These are phyloP conservation scores for Penstemon barbatus DNA, from an alignment of 257 asterid species.

Conservation along the genomic window DNA sequence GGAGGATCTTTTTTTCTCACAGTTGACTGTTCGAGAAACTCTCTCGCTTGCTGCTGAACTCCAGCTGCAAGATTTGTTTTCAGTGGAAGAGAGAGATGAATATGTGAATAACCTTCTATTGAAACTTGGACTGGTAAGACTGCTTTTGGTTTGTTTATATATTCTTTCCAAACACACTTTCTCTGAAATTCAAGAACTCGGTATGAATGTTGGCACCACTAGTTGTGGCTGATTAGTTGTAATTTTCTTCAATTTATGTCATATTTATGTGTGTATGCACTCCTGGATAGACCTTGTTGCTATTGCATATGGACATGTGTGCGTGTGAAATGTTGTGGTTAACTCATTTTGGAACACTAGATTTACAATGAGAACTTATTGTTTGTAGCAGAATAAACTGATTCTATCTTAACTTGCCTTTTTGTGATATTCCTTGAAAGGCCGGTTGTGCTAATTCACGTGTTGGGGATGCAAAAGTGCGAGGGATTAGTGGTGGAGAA, in stretches of 20 bases:
- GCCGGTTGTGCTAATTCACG: slow-evolving; percentile 92
- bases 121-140: slow-evolving; percentile 82
- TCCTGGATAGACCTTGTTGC: slow-evolving; percentile 12
- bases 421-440: slow-evolving; percentile 45
- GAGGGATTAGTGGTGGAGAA: slow-evolving; percentile 99
- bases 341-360: neutral
- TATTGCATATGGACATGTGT: neutral
- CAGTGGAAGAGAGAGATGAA: slow-evolving; percentile 76
- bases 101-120: slow-evolving; percentile 73
- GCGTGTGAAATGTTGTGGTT: neutral
- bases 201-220: neutral
- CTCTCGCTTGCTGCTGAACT: slow-evolving; percentile 92
- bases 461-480: slow-evolving; percentile 95
- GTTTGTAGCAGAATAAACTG: slow-evolving; percentile 21
- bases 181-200: slow-evolving; percentile 15
- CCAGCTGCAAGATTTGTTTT: slow-evolving; percentile 75
- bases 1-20: slow-evolving; percentile 97
- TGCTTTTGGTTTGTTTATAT: slow-evolving; percentile 20
- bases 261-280: neutral
- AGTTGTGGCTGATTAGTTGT: slow-evolving; percentile 9
- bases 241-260: neutral
- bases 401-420: slow-evolving; percentile 23
- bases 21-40: slow-evolving; percentile 97
- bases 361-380: slow-evolving; percentile 1
- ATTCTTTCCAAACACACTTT: slow-evolving; percentile 2